These are phyloP conservation scores for Stagonosporopsis rhizophila DNA, from an alignment of 2,329 filamentous ascomycete genomes.

Conservation along the genomic window DNA sequence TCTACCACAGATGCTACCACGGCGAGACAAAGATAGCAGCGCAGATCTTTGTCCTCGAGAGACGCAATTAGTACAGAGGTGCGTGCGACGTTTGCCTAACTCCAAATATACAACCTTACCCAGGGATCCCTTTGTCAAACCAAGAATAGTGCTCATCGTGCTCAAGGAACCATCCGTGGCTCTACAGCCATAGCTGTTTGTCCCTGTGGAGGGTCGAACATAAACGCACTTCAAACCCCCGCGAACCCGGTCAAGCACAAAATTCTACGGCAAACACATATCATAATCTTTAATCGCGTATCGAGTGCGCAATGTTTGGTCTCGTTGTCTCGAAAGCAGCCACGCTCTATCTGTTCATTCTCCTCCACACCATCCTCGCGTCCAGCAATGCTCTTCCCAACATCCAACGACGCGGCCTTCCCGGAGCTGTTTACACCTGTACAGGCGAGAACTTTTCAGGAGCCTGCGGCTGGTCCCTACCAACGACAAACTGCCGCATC, in stretches of 20 bases:
- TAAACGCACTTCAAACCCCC: neutral
- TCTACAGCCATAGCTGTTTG: slow-evolving; percentile 10
- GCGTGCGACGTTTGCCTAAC: neutral
- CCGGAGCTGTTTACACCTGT: slow-evolving; percentile 46
- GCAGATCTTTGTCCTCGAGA: slow-evolving; percentile 23
- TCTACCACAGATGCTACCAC: slow-evolving; percentile 35
- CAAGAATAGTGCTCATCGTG: slow-evolving; percentile 7
- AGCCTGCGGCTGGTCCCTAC: slow-evolving; percentile 39
- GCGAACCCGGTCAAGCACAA: neutral
- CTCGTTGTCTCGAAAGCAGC: slow-evolving; percentile 9
- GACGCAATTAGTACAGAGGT: slow-evolving; percentile 15
- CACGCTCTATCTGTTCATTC: slow-evolving; percentile 9
- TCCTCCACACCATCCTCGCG: slow-evolving; percentile 19
- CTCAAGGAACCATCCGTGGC: slow-evolving; percentile 8
- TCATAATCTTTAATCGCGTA: slow-evolving; percentile 12
- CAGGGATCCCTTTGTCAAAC: slow-evolving; percentile 8
- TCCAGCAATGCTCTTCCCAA: slow-evolving; percentile 20
- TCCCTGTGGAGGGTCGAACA: neutral
- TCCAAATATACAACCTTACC: slow-evolving; percentile 2
- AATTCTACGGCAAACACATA: slow-evolving; percentile 8
- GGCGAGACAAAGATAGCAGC: slow-evolving; percentile 29
- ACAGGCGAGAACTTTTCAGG: slow-evolving; percentile 36
- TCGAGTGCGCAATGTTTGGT: slow-evolving; percentile 5
- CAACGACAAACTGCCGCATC: slow-evolving; percentile 34
- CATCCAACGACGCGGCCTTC: slow-evolving; percentile 40